Percentiles rank a stretch among this genome's conserved stretches.
phyloP scores from a whole-genome alignment of 2,329 filamentous ascomycete genomes.

The Neonectria coccinea region DNA sequence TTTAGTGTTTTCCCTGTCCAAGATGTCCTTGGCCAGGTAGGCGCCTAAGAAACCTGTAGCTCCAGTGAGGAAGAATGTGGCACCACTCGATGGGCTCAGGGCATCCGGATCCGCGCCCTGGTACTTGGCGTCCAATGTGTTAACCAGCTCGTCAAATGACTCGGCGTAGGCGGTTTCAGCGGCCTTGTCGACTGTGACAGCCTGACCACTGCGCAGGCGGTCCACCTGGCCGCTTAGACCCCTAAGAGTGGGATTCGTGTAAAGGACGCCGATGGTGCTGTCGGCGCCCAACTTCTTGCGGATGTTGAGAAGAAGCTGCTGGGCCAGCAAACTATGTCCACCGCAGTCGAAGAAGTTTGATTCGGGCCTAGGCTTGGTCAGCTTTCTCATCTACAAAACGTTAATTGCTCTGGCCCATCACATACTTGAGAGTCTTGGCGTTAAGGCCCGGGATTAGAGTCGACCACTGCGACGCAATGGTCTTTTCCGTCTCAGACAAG shows the following conservation, averaged over 20 bases:
- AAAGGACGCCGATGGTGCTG: constrained; percentile 49
- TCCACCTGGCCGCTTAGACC: constrained; percentile 17
- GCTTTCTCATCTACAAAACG: no score
- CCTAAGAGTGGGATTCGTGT: constrained; percentile 29
- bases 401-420: no score
- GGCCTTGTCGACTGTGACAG: constrained; percentile 12
- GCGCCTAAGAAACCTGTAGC: constrained; percentile 85
- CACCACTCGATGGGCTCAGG: constrained; percentile 44
- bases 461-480: constrained; percentile 72
- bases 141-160: constrained; percentile 10
- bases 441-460: constrained; percentile 75
- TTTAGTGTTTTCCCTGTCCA: constrained; percentile 55
- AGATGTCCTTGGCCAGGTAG: constrained; percentile 80
- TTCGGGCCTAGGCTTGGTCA: neutral
- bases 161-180: constrained; percentile 12
- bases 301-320: constrained; percentile 77
- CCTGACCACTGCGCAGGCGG: constrained; percentile 12
- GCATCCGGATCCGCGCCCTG: constrained; percentile 52
- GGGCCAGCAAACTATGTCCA: constrained; percentile 67
- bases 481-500: constrained; percentile 55
- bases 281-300: constrained; percentile 48
- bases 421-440: constrained; percentile 63
- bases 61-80: constrained; percentile 86
- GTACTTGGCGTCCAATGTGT: constrained; percentile 56
- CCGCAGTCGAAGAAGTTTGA: constrained; percentile 53